These are phyloP conservation scores for Coemansia sp. DNA, from an alignment of 192 early-diverging fungal genomes.

Conservation along the genomic window DNA sequence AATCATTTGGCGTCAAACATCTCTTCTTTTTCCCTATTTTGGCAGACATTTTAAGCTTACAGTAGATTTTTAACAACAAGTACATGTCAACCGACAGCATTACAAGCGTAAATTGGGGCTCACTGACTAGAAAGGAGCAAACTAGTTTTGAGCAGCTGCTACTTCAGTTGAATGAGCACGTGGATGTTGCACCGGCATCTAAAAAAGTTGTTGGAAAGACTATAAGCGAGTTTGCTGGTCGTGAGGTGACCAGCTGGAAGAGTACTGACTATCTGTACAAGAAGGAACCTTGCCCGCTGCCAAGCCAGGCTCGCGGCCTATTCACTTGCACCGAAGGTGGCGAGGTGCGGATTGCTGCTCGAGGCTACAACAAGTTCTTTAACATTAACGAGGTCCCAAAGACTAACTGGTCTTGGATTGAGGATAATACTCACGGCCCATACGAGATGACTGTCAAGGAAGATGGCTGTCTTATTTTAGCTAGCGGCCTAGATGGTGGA, in stretches of 20 bases:
- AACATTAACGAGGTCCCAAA: slow-evolving; percentile 68
- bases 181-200: slow-evolving; percentile 14
- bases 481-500: slow-evolving; percentile 63
- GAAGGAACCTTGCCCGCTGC: slow-evolving; percentile 62
- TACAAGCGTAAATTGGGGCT: slow-evolving; percentile 2
- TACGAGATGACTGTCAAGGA: slow-evolving; percentile 95
- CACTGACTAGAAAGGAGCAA: slow-evolving; percentile 27
- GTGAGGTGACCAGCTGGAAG: slow-evolving; percentile 59
- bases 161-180: slow-evolving; percentile 26
- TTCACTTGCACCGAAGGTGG: slow-evolving; percentile 58
- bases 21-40: too few relatives aligned
- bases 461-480: slow-evolving; percentile 94
- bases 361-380: slow-evolving; percentile 99
- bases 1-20: too few relatives aligned
- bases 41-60: too few relatives aligned
- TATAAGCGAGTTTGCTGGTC: slow-evolving; percentile 28
- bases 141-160: slow-evolving; percentile 30
- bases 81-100: slow-evolving; percentile 6
- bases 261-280: slow-evolving; percentile 71
- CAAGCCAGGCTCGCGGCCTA: slow-evolving; percentile 78
- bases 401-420: slow-evolving; percentile 64
- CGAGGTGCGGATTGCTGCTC: slow-evolving; percentile 60
- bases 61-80: slow-evolving; percentile 1
- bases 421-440: slow-evolving; percentile 68
- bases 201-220: slow-evolving; percentile 41